phyloP scores from a whole-genome alignment of 257 asterid species.

The Solanum okadae region DNA sequence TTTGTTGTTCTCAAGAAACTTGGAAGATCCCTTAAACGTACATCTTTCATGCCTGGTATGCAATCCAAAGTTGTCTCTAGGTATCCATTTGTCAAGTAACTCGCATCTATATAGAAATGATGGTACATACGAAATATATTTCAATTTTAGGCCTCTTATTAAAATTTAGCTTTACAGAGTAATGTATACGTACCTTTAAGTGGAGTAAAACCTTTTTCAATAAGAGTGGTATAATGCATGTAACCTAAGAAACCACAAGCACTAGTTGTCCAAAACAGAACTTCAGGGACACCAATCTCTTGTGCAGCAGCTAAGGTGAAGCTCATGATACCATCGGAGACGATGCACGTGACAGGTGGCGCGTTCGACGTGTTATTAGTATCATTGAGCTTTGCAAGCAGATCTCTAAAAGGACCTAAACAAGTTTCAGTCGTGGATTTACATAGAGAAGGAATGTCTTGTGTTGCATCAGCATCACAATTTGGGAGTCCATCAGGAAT shows the following conservation, averaged over 20 bases:
- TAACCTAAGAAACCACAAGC: slow-evolving; percentile 9
- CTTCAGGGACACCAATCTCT: neutral
- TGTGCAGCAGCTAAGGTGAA: neutral
- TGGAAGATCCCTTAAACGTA: slow-evolving; percentile 3
- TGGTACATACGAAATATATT: too few species aligned
- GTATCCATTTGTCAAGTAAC: neutral
- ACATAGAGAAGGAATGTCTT: neutral
- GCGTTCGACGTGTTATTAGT: neutral
- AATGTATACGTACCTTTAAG: neutral
- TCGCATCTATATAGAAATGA: neutral
- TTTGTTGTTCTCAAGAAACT: slow-evolving; percentile 5
- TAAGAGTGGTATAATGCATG: neutral
- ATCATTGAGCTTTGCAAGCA: neutral
- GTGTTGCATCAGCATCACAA: neutral
- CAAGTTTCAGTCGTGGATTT: neutral
- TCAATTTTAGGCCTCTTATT: neutral
- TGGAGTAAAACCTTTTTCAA: neutral
- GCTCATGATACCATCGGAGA: neutral
- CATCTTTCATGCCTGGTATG: neutral
- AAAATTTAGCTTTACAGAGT: neutral
- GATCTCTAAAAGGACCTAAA: neutral
- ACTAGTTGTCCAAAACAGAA: neutral
- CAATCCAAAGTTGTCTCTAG: slow-evolving; percentile 1
- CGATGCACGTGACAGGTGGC: neutral
- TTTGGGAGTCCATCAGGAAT: neutral